phyloP scores from a whole-genome alignment of 2,329 filamentous ascomycete species.

The Epicoccum nigrum region DNA sequence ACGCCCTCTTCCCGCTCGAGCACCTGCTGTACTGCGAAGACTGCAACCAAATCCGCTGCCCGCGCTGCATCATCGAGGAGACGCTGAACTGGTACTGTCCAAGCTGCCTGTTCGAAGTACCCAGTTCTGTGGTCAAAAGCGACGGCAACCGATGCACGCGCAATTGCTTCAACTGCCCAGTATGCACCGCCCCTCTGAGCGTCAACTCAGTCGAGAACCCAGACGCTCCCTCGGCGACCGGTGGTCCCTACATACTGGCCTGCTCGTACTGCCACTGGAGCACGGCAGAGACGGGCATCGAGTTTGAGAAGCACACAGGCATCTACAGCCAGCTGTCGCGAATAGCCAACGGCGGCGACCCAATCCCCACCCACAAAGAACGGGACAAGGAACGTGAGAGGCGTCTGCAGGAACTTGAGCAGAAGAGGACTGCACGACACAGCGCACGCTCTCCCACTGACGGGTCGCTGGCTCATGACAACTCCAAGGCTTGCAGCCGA shows the following conservation, averaged over 20 bases:
- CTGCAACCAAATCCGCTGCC: conserved; percentile 94
- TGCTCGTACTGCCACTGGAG: conserved; percentile 95
- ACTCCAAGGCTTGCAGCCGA: conserved; percentile 51
- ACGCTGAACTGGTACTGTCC: conserved; percentile 96
- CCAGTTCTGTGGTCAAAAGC: conserved; percentile 87
- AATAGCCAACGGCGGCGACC: conserved; percentile 60
- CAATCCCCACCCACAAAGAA: conserved; percentile 49
- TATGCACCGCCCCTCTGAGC: conserved; percentile 80
- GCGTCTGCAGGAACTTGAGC: conserved; percentile 40
- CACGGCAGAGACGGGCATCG: conserved; percentile 84
- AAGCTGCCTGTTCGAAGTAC: conserved; percentile 93
- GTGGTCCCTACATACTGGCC: conserved; percentile 75
- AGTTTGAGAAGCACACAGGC: conserved; percentile 86
- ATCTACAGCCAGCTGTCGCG: conserved; percentile 81
- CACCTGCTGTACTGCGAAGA: conserved; percentile 96
- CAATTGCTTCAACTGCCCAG: conserved; percentile 93
- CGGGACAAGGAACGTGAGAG: conserved; percentile 47
- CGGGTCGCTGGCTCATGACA: conserved; percentile 28
- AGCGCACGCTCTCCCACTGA: not conserved
- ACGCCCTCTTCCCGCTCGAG: conserved; percentile 90
- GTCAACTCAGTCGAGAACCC: conserved; percentile 71
- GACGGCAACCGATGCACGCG: conserved; percentile 95
- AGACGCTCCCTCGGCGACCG: conserved; percentile 28
- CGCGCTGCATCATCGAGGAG: conserved; percentile 89
- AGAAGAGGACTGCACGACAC: conserved; percentile 25